Evolutionary conservation across 2,329 filamentous ascomycete genomes (phyloP), one percentile per base, ranked within the genome.

Genomic region (Fusarium equiseti): DNA sequence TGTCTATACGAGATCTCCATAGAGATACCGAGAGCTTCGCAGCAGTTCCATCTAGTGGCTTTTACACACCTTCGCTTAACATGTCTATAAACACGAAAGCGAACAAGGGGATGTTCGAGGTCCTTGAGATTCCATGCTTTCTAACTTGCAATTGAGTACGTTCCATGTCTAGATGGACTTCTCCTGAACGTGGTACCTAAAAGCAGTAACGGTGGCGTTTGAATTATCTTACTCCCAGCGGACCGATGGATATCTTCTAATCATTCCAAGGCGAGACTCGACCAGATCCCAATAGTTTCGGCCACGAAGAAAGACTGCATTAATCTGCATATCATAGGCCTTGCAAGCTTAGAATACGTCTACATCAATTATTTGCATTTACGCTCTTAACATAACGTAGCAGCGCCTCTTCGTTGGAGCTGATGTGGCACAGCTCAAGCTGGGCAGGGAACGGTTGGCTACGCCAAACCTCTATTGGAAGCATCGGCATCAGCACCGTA

Each of bases 141-240:
- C 56, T 58, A 35, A 31, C 24, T 53, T 52, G 53, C 32, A 27
- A 40, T 16, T 26, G 35, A 38, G 38, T 46, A 31, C 24, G 48
- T 51, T 68, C 53, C 48, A 54, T 48, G 42, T 31, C 45, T 46
- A 20, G 38, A 53, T 31, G 26, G 35, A 32, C 40, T 24, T 46
- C 22, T 40, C 27, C 51, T 59, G 51, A 49, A 59, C 57, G 54
- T 52, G 40, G 57, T 59, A 49, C 64, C 63, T 71, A 57, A 67
- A 65, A 70, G 55, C 53, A 60, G 63, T 52, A 49, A 66, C 54
- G 45, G 73, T 75, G 73, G 73, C 73, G 73, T 75, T 58, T 75
- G 42, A 46, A 65, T 75, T 75, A 52, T 52, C 59, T 26, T 60
- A 43, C 58, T 69, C 60, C 55, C 49, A 42, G 52, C 43, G 52